Base-by-base conservation (phyloP, 805 yeast species). In the Babjeviella inositovora region DNA sequence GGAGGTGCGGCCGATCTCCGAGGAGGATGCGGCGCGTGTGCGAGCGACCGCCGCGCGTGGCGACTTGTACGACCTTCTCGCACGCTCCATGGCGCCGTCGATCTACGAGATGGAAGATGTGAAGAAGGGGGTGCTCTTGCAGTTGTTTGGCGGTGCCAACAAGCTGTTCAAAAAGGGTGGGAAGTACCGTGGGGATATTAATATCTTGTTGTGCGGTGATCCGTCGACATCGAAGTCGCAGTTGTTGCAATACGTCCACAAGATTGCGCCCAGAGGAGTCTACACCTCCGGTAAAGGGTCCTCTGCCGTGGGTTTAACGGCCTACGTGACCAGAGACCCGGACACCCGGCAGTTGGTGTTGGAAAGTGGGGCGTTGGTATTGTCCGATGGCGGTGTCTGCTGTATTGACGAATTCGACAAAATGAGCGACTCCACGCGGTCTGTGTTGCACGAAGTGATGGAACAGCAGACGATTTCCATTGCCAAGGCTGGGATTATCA, bases 201-300 rank as follows among this genome's bases (percentile, higher is more conserved):
- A 90, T 41, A 62, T 90, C 23, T 52, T 90, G 26, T 57, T 90
- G 20, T 87, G 97, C 54, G 99, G 99, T 36, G 99, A 90, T 45
- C 99, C 99, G 2, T 87, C 97, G 7, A 90, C 99, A 2, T 73
- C 96, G 8, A 90, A 90, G 45, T 90, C 98, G 3, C 99, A 90
- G 48, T 51, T 90, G 21, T 58, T 90, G 33, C 93, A 84, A 41
- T 90, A 90, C 36, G 96, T 90, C 20, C 98, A 90, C 52, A 81
- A 85, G 40, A 90, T 90, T 35, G 93, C 98, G 1, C 99, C 99
- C 21, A 64, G 98, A 43, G 98, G 98, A 35, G 81, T 90, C 18
- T 90, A 85, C 49, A 90, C 99, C 4, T 85, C 96, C 1, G 99
- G 99, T 48, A 90, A 90, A 41, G 98, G 98, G 24, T 84, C 96